These are phyloP conservation scores for Aspergillus hancockii DNA, from an alignment of 495 filamentous ascomycete species.

Conservation along the genomic window DNA sequence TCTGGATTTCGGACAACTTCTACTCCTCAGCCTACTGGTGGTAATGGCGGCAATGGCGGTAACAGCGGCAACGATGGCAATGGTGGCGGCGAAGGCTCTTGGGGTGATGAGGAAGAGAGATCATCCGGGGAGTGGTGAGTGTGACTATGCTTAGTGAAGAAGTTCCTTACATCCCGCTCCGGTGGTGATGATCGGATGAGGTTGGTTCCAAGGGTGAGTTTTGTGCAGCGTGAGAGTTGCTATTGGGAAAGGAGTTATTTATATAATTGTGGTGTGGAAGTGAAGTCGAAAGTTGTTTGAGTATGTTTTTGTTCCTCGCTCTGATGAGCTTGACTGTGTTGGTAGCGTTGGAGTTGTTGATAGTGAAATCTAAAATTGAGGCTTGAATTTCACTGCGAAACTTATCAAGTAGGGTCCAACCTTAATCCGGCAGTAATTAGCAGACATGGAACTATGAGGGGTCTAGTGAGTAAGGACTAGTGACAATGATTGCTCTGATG, in stretches of 20 bases:
- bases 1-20: constrained; percentile 6
- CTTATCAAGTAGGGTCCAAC: too few species aligned
- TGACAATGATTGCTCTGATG: background rate
- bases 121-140: background rate
- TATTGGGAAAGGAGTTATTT: too few species aligned
- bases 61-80: constrained; percentile 4
- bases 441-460: too few species aligned
- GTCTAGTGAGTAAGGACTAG: too few species aligned
- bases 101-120: constrained; percentile 18
- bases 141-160: too few species aligned
- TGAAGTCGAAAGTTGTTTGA: background rate
- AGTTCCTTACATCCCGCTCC: too few species aligned
- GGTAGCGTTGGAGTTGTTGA: background rate
- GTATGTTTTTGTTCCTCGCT: background rate
- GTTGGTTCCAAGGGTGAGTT: too few species aligned
- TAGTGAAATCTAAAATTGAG: too few species aligned
- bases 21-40: constrained; percentile 6
- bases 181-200: background rate
- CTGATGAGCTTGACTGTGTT: background rate
- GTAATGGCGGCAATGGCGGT: constrained; percentile 2
- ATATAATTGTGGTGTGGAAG: too few species aligned
- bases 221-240: too few species aligned
- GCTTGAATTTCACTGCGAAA: background rate
- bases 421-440: too few species aligned
- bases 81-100: constrained; percentile 14